Evolutionary conservation across 495 filamentous ascomycete genomes (phyloP).

Genomic region (Aspergillus carlsbadensis): DNA sequence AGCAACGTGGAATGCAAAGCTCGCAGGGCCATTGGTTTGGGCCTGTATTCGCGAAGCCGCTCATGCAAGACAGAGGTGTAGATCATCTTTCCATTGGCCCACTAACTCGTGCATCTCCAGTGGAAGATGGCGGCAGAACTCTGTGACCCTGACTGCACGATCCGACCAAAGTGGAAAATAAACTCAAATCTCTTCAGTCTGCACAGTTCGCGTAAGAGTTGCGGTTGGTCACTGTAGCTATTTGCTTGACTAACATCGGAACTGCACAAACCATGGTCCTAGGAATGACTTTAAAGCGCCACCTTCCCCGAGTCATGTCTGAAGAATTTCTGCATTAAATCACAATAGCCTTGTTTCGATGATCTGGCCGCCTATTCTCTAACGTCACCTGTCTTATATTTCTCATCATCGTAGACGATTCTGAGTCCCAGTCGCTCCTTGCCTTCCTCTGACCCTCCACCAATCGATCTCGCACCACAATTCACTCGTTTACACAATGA

Average conservation of each 20-base stretch:
- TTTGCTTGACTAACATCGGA: not conserved
- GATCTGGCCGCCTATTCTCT: no score
- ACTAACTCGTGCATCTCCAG: not conserved
- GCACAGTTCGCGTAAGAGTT: not conserved
- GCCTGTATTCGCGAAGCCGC: not conserved
- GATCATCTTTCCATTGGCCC: constrained; percentile 9
- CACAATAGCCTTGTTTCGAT: no score
- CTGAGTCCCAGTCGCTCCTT: not conserved
- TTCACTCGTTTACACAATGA: constrained; percentile 6
- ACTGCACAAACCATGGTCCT: no score
- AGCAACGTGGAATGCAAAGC: not conserved
- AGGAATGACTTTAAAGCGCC: no score
- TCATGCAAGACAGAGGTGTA: constrained; percentile 4
- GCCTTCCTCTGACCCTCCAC: not conserved
- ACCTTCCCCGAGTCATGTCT: no score
- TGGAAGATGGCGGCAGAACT: not conserved
- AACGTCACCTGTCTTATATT: no score
- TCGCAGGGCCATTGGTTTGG: not conserved
- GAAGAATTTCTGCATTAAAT: no score
- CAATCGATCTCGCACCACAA: not conserved
- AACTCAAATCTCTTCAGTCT: constrained; percentile 3
- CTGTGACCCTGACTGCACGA: not conserved
- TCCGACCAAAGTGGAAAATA: not conserved
- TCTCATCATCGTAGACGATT: no score
- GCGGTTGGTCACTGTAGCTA: not conserved